Percentiles rank a stretch among this genome's conserved stretches.
Conservation (phyloP, 495 filamentous ascomycete species). For the Neurospora sublineolata region DNA sequence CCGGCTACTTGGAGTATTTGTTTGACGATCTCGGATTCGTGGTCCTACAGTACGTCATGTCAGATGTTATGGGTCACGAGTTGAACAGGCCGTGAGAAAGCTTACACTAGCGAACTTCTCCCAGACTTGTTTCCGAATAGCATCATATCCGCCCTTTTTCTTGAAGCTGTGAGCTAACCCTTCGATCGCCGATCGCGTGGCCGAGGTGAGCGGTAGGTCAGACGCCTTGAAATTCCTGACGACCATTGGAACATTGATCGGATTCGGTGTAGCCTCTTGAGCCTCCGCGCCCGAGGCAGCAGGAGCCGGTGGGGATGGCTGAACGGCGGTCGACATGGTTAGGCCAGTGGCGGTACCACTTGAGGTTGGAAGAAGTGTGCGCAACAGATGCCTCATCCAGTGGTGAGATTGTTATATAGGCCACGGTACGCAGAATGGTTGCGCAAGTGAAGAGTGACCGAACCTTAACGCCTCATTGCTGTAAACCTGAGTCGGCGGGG, state of each 20-base stretch:
- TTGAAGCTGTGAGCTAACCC: constrained; percentile 70
- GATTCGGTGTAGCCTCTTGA: background rate
- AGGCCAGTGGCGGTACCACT: background rate
- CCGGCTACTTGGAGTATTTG: constrained; percentile 62
- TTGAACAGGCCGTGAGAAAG: constrained; percentile 6
- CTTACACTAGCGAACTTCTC: constrained; percentile 67
- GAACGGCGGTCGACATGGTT: constrained; percentile 9
- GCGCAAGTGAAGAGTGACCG: background rate
- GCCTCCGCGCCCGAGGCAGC: background rate
- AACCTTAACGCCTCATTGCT: background rate
- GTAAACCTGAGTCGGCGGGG: background rate
- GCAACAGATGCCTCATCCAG: background rate
- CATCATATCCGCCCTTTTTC: constrained; percentile 83
- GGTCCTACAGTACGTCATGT: constrained; percentile 36
- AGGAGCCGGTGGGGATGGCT: background rate
- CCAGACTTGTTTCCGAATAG: constrained; percentile 70
- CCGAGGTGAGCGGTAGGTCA: constrained; percentile 64
- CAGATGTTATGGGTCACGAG: background rate
- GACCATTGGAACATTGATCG: constrained; percentile 12
- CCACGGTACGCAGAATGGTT: background rate
- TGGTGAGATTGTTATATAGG: background rate
- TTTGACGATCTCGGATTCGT: constrained; percentile 53
- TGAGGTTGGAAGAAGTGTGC: background rate
- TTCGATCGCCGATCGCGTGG: constrained; percentile 66
- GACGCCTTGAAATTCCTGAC: constrained; percentile 71